These are phyloP conservation scores for Aureobasidium sp. DNA, from an alignment of 2,329 filamentous ascomycete species.

Conservation along the genomic window DNA sequence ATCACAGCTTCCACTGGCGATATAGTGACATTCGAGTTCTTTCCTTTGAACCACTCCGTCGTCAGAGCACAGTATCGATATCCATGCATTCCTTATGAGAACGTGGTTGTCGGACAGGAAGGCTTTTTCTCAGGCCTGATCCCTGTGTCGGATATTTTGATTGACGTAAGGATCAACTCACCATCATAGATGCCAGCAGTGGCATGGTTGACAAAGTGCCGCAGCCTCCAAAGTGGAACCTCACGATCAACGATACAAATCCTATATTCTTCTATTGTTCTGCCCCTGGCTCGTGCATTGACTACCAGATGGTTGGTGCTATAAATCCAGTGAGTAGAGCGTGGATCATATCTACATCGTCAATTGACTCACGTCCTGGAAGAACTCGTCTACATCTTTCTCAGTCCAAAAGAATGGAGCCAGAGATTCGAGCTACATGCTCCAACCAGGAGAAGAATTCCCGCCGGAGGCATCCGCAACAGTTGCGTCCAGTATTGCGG, in stretches of 20 bases:
- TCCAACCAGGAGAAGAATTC: neutral
- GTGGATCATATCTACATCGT: too few relatives aligned
- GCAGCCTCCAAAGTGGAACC: neutral
- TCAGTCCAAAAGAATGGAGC: too few relatives aligned
- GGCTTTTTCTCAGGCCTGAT: too few relatives aligned
- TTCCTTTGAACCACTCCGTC: neutral
- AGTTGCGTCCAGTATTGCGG: neutral
- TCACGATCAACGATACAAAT: neutral
- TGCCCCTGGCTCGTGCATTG: neutral
- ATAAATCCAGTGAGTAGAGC: neutral
- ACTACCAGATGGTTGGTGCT: too few relatives aligned
- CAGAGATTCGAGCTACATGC: neutral
- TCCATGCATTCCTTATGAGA: neutral
- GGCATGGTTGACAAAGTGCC: neutral
- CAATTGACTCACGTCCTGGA: neutral
- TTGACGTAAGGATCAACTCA: too few relatives aligned
- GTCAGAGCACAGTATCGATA: neutral
- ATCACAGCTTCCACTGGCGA: neutral
- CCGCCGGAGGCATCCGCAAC: neutral
- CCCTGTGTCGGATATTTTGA: too few relatives aligned
- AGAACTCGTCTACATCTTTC: neutral
- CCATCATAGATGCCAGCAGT: too few relatives aligned
- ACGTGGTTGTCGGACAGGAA: neutral
- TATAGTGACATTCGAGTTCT: neutral
- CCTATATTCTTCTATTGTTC: neutral